Percentiles rank a stretch among this genome's conserved stretches.
Evolutionary conservation across 2,329 filamentous ascomycete species (phyloP).

Genomic region (Beauveria australis): DNA sequence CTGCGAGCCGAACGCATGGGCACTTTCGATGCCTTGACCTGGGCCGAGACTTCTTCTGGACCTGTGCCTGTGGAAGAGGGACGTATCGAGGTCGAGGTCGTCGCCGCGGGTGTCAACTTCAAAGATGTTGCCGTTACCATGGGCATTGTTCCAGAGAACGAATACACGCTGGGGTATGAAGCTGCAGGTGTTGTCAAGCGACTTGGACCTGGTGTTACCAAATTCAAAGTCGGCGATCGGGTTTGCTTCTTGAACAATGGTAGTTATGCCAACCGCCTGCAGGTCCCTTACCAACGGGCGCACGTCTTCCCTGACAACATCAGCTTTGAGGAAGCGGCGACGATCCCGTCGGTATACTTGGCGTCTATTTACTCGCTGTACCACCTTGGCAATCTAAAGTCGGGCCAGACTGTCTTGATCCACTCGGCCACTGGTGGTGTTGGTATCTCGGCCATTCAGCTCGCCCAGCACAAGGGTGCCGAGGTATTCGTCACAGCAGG

Average conservation of each 20-base stretch:
- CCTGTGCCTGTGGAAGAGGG: background rate
- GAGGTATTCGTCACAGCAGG: conserved; percentile 23
- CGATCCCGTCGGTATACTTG: conserved; percentile 23
- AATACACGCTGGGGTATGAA: conserved; percentile 14
- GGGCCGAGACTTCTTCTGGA: conserved; percentile 15
- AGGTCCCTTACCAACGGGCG: background rate
- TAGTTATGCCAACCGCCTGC: background rate
- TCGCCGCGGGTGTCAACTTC: conserved; percentile 8
- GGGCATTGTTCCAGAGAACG: conserved; percentile 11
- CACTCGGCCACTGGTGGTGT: conserved; percentile 25
- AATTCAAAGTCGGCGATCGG: conserved; percentile 13
- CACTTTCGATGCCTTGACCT: background rate
- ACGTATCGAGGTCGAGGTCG: conserved; percentile 13
- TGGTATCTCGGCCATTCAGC: conserved; percentile 23
- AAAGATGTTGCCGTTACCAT: conserved; percentile 16
- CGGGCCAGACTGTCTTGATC: conserved; percentile 26
- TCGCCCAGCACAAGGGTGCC: conserved; percentile 20
- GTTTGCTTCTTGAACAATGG: conserved; percentile 13
- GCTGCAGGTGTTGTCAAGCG: conserved; percentile 16
- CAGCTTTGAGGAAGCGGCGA: conserved; percentile 25
- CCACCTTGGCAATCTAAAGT: conserved; percentile 19
- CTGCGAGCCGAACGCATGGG: conserved; percentile 1
- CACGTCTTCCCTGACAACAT: conserved; percentile 25
- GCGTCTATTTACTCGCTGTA: conserved; percentile 20
- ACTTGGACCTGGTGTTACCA: conserved; percentile 2